phyloP scores from a whole-genome alignment of 176 grass and related monocot genomes.

The Raddia distichophylla region DNA sequence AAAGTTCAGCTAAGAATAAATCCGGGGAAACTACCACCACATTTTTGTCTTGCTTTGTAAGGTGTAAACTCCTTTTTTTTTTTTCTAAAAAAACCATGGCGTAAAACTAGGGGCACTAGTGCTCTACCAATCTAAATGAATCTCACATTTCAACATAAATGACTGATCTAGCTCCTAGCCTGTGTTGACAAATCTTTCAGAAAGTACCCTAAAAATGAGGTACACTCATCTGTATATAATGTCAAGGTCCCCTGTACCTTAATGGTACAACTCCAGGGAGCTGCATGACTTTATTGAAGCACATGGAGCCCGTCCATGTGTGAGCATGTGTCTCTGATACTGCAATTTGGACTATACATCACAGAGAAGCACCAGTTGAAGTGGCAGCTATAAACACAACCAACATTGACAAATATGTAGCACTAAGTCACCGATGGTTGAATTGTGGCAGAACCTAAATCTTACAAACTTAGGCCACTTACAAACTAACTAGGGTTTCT shows the following conservation, averaged over 20 bases:
- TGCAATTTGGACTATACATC: slow-evolving; percentile 34
- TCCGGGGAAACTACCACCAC: no score
- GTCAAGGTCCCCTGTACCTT: slow-evolving; percentile 42
- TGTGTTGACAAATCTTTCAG: slow-evolving; percentile 37
- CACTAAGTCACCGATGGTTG: slow-evolving; percentile 8
- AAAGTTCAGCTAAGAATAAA: no score
- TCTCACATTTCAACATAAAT: slow-evolving; percentile 33
- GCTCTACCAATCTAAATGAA: slow-evolving; percentile 16
- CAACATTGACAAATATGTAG: slow-evolving; percentile 14
- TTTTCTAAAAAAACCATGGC: not conserved
- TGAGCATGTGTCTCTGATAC: slow-evolving; percentile 53
- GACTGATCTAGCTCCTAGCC: not conserved
- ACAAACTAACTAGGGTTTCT: slow-evolving; percentile 1
- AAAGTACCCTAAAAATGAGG: slow-evolving; percentile 38
- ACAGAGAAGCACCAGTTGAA: slow-evolving; percentile 31
- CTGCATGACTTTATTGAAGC: slow-evolving; percentile 51
- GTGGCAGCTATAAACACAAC: slow-evolving; percentile 34
- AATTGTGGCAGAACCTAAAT: slow-evolving; percentile 11
- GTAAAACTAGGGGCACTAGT: not conserved
- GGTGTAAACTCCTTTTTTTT: not conserved
- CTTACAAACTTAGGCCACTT: slow-evolving; percentile 13
- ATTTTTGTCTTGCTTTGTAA: slow-evolving; percentile 19
- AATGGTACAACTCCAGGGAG: slow-evolving; percentile 43
- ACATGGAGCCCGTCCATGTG: slow-evolving; percentile 73
- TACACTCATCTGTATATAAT: slow-evolving; percentile 39